phyloP scores from a whole-genome alignment of 2,329 filamentous ascomycete species.

The Microcyclospora tardicrescens region DNA sequence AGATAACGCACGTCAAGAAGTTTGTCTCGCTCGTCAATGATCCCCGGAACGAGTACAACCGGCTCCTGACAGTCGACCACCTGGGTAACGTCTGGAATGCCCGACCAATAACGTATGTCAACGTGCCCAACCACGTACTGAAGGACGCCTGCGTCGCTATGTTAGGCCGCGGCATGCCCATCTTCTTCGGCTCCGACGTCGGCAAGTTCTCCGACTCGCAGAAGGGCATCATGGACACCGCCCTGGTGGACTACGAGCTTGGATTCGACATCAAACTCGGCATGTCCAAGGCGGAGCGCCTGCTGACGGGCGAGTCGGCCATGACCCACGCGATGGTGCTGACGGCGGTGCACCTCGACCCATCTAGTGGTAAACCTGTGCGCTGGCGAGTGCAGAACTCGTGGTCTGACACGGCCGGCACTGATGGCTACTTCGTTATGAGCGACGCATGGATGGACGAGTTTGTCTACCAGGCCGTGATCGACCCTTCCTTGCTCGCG shows the following conservation, averaged over 20 bases:
- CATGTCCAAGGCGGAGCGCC: constrained; percentile 62
- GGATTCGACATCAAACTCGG: constrained; percentile 67
- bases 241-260: constrained; percentile 64
- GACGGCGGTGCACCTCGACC: constrained; percentile 68
- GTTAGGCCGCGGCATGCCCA: constrained; percentile 63
- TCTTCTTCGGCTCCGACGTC: constrained; percentile 84
- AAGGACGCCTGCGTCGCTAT: constrained; percentile 64
- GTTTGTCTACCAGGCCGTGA: constrained; percentile 76
- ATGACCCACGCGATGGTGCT: constrained; percentile 94
- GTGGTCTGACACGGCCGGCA: constrained; percentile 57
- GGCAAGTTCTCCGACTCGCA: constrained; percentile 61
- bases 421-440: constrained; percentile 84
- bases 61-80: constrained; percentile 60
- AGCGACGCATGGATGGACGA: constrained; percentile 52
- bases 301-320: constrained; percentile 59
- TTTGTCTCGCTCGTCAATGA: constrained; percentile 79
- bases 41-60: constrained; percentile 61
- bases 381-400: constrained; percentile 82
- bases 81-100: constrained; percentile 75
- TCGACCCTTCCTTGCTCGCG: constrained; percentile 51
- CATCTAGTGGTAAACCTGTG: constrained; percentile 47
- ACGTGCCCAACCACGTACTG: constrained; percentile 60
- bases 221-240: constrained; percentile 68
- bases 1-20: constrained; percentile 50
- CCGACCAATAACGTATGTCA: constrained; percentile 65